phyloP scores from a whole-genome alignment of 345 rosid species.

The Acer saccharum region DNA sequence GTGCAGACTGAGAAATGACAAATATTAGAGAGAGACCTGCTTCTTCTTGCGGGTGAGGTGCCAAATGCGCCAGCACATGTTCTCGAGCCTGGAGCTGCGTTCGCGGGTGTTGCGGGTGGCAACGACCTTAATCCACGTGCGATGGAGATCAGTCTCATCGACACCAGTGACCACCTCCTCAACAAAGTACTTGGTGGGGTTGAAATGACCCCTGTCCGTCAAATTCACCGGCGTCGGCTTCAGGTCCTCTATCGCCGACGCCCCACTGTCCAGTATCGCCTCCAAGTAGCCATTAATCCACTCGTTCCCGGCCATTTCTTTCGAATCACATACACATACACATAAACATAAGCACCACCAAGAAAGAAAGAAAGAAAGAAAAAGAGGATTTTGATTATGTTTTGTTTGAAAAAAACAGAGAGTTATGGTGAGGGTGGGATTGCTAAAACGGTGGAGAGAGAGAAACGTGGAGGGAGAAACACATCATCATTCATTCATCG shows the following conservation, averaged over 20 bases:
- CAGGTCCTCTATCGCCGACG: conserved; percentile 61
- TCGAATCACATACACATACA: not conserved
- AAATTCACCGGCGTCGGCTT: conserved; percentile 43
- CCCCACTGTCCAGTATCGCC: conserved; percentile 82
- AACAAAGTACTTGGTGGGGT: conserved; percentile 86
- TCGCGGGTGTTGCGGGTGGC: conserved; percentile 94
- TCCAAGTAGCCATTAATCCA: conserved; percentile 98
- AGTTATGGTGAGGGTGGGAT: not conserved
- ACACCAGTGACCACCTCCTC: conserved; percentile 95
- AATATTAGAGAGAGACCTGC: conserved; percentile 51
- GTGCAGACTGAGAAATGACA: not conserved
- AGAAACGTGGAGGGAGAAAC: conserved; percentile 8
- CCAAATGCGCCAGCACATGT: conserved; percentile 99
- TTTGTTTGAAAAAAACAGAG: not conserved
- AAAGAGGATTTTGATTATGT: too few species aligned
- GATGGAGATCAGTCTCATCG: conserved; percentile 85
- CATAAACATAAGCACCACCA: not conserved
- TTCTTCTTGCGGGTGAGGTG: conserved; percentile 98
- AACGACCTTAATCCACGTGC: conserved; percentile 96
- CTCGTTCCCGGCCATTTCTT: conserved; percentile 80
- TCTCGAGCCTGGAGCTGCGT: conserved; percentile 93
- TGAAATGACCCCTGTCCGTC: conserved; percentile 61
- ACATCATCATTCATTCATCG: not conserved
- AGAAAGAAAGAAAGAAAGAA: not conserved
- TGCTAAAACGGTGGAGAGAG: conserved; percentile 17